A percentile compares a stretch with the other conserved stretches of the same genome.
These are phyloP conservation scores for Platismatia glauca DNA, from an alignment of 495 filamentous ascomycete species.

Conservation along the genomic window DNA sequence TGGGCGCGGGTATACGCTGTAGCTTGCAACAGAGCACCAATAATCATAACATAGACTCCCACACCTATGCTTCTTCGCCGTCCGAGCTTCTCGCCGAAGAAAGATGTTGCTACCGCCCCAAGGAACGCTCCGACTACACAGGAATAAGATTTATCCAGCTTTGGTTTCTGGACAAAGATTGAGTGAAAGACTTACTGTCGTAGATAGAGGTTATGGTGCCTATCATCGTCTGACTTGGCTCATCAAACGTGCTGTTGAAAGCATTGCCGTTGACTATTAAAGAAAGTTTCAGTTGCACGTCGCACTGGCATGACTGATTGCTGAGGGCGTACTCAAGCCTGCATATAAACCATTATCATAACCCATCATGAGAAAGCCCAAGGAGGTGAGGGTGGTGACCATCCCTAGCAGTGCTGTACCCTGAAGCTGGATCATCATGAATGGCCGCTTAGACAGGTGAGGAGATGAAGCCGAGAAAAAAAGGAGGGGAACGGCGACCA, in stretches of 20 bases:
- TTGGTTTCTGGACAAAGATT: background rate
- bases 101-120: conserved; percentile 39
- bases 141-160: background rate
- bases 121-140: conserved; percentile 33
- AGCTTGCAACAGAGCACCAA: conserved; percentile 39
- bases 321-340: conserved; percentile 8
- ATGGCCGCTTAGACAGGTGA: too few species aligned
- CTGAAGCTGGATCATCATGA: conserved; percentile 13
- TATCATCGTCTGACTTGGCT: conserved; percentile 26
- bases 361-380: conserved; percentile 29
- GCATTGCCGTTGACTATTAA: conserved; percentile 21
- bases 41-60: conserved; percentile 34
- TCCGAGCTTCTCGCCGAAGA: conserved; percentile 38
- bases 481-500: too few species aligned
- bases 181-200: conserved; percentile 16
- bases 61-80: conserved; percentile 36
- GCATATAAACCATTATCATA: conserved; percentile 31
- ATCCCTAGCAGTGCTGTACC: conserved; percentile 9
- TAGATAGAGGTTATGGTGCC: conserved; percentile 31
- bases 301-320: too few species aligned
- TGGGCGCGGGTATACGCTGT: conserved; percentile 24
- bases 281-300: background rate
- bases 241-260: conserved; percentile 29
- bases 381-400: conserved; percentile 21
- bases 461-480: too few species aligned